phyloP scores from a whole-genome alignment of 1,284 basidiomycete genomes.

The Cystobasidiaceae sp. region DNA sequence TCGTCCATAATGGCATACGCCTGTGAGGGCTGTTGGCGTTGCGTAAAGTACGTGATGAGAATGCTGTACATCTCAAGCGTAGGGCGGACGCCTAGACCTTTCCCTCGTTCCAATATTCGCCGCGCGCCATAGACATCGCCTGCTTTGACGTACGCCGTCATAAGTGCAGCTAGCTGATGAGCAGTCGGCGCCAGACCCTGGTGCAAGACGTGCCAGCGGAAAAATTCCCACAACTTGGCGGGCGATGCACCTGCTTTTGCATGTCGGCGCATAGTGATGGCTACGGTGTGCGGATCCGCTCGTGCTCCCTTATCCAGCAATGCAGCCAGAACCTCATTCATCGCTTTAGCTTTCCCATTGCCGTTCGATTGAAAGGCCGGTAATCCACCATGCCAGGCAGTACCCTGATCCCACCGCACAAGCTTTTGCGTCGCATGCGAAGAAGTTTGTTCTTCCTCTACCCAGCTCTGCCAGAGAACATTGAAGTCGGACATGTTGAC shows the following conservation, averaged over 20 bases:
- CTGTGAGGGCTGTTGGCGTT: constrained; percentile 5
- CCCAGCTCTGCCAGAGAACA: not conserved
- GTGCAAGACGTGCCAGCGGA: constrained; percentile 36
- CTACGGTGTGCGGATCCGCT: constrained; percentile 11
- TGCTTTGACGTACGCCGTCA: constrained; percentile 35
- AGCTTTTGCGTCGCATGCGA: too few relatives aligned
- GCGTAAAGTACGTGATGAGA: constrained; percentile 32
- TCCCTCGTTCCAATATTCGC: constrained; percentile 32
- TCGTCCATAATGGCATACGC: constrained; percentile 26
- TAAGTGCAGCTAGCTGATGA: constrained; percentile 35
- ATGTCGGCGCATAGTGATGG: constrained; percentile 20
- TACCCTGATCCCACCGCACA: too few relatives aligned
- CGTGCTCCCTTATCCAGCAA: not conserved
- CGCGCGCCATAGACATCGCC: constrained; percentile 36
- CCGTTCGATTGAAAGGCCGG: too few relatives aligned
- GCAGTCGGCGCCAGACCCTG: constrained; percentile 34
- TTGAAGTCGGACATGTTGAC: not conserved
- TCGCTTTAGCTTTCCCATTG: too few relatives aligned
- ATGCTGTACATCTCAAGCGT: constrained; percentile 36
- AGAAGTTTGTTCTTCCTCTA: too few relatives aligned
- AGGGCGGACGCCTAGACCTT: constrained; percentile 33
- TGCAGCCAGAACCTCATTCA: too few relatives aligned
- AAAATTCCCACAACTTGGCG: constrained; percentile 38
- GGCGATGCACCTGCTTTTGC: constrained; percentile 19
- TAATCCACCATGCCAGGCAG: too few relatives aligned